Percentiles rank a stretch among this genome's conserved stretches.
Evolutionary conservation across 768 basidiomycete genomes (phyloP).

Genomic region (Phaffia tasmanica): DNA sequence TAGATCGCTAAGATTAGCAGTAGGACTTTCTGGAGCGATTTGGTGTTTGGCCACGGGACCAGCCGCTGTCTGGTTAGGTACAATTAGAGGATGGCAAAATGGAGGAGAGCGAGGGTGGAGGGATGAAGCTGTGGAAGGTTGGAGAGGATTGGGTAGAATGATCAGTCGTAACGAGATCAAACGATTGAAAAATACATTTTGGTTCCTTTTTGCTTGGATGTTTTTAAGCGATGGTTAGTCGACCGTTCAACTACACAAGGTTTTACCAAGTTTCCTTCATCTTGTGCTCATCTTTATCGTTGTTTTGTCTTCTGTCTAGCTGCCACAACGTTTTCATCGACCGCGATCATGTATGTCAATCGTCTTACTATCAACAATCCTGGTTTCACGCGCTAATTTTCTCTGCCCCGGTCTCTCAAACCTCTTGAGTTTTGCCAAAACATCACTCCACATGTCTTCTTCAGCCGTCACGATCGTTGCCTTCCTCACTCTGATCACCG

Average conservation of each 20-base stretch:
- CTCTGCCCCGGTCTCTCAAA: not conserved
- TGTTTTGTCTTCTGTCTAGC: conserved; percentile 49
- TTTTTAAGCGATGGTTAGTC: not conserved
- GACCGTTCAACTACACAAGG: not conserved
- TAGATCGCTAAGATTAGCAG: conserved; percentile 64
- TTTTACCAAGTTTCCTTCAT: not conserved
- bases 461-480: conserved; percentile 69
- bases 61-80: conserved; percentile 54
- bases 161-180: conserved; percentile 60
- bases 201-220: conserved; percentile 75
- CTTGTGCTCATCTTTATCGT: not conserved
- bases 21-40: conserved; percentile 74
- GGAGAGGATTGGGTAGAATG: conserved; percentile 66
- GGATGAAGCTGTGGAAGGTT: conserved; percentile 54
- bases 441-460: conserved; percentile 66
- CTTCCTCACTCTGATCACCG: conserved; percentile 39
- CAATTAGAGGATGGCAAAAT: conserved; percentile 24
- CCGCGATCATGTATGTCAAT: conserved; percentile 53
- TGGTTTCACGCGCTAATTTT: no score
- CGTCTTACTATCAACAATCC: not conserved
- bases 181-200: conserved; percentile 69
- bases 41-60: conserved; percentile 77
- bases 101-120: conserved; percentile 36
- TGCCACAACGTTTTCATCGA: conserved; percentile 65
- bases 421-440: conserved; percentile 57